A percentile compares a stretch with the other conserved stretches of the same genome.
These are phyloP conservation scores for Rhododendron vialii DNA, from an alignment of 148 eudicot genomes.

Conservation along the genomic window DNA sequence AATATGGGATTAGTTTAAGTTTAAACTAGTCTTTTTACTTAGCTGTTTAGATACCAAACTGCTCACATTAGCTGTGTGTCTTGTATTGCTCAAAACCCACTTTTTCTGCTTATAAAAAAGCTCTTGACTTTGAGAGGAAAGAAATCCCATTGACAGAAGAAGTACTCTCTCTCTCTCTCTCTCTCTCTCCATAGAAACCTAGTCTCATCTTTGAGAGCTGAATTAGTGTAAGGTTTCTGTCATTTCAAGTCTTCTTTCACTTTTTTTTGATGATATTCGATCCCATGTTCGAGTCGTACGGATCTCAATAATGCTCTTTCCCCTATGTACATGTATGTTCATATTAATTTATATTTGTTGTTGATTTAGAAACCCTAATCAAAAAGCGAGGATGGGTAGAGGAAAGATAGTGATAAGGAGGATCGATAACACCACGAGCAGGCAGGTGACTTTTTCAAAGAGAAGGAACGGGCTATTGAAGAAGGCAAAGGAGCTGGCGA, in stretches of 20 bases:
- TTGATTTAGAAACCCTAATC: constrained; percentile 21
- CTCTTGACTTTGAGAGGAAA: constrained; percentile 12
- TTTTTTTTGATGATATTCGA: not conserved
- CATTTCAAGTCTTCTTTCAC: not conserved
- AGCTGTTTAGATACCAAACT: constrained; percentile 5
- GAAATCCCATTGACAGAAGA: not conserved
- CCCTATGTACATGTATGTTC: not conserved
- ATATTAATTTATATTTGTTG: not conserved
- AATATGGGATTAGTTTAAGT: not conserved
- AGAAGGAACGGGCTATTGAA: constrained; percentile 47
- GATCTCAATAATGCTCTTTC: constrained; percentile 14
- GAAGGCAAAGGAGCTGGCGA: constrained; percentile 52
- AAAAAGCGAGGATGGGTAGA: constrained; percentile 48
- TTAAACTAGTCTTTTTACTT: not conserved
- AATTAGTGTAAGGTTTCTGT: not conserved
- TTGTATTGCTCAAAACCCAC: not conserved
- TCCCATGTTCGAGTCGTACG: not conserved
- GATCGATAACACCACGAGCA: constrained; percentile 44
- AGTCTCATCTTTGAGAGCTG: not conserved
- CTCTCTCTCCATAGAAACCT: not conserved
- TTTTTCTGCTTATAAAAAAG: constrained; percentile 6
- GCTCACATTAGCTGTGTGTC: not conserved
- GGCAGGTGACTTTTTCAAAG: constrained; percentile 57
- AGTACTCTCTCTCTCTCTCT: not conserved
- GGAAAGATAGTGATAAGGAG: constrained; percentile 67